Evolutionary conservation across 1,139 yeast species (phyloP), one percentile per base, ranked within the genome.

Genomic region (Kurtzmaniella quercitrusa): DNA sequence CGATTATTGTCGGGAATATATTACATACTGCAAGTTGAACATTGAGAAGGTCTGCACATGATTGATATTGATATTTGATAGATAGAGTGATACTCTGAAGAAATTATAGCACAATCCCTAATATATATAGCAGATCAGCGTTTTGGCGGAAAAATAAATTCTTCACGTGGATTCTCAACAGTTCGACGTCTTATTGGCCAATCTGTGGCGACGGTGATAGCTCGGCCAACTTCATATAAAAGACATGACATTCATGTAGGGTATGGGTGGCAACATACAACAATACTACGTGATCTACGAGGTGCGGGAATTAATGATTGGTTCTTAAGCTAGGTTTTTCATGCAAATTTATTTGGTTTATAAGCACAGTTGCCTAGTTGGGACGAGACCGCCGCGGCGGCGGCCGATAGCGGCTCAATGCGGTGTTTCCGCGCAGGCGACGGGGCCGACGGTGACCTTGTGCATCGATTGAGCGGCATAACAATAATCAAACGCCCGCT

Each of bases 31-130:
- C 60, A 56, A 30, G 42, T 41, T 16, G 48, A 41, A 39, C 60
- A 55, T 15, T 47, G 51, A 36, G 52, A 50, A 38, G 60, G 48
- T 46, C 46, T 54, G 47, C 60, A 56, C 60, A 56, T 55, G 17
- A 26, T 36, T 12, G 32, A 26, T 21, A 7, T 21, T 7, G 6
- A 14, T 26, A 4, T 4, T 8, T 14, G 32, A 22, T 21, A 11
- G 39, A 26, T 26, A 14, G 12, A 26, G 3, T 26, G 30, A 26
- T 26, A 12, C 9, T 26, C 9, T 26, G 8, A 21, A 21, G 30
- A 26, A 26, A 26, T 11, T 14, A 5, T 14, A 4, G 33, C 30
- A 18, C 32, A 36, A 36, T 17, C 9, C 22, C 39, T n/a, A 21
- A 9, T 3, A 23, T 36, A 21, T 21, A n/a, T 36, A 21, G n/a